These are phyloP conservation scores for Conticribra weissflogii DNA, from an alignment of 108 stramenopile species.

Conservation along the genomic window DNA sequence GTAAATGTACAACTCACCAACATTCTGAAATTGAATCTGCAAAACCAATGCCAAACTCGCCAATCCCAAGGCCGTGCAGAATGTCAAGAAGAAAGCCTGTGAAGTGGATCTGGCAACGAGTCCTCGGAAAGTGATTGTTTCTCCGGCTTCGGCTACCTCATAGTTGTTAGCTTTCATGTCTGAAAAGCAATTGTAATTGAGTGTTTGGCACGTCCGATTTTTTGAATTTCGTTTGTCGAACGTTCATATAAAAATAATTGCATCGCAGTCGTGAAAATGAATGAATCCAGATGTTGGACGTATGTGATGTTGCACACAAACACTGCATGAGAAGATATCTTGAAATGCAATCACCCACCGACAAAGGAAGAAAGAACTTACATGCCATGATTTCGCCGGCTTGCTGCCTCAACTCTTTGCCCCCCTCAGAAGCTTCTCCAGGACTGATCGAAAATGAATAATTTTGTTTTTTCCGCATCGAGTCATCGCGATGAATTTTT, in stretches of 20 bases:
- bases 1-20: constrained; percentile 38
- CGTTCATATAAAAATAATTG: not conserved
- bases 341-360: too few species aligned
- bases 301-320: not conserved
- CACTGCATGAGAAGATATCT: too few species aligned
- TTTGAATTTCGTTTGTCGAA: not conserved
- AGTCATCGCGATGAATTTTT: too few species aligned
- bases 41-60: constrained; percentile 90
- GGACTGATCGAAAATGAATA: constrained; percentile 16
- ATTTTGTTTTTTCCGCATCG: not conserved
- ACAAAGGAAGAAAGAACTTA: constrained; percentile 39
- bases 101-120: constrained; percentile 76
- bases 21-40: constrained; percentile 83
- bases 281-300: not conserved
- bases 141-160: constrained; percentile 89
- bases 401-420: constrained; percentile 74
- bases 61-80: constrained; percentile 89
- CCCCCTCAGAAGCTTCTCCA: constrained; percentile 55
- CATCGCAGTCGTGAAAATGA: too few species aligned
- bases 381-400: constrained; percentile 96
- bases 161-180: constrained; percentile 96
- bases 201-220: not conserved
- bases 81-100: constrained; percentile 92
- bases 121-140: constrained; percentile 92
- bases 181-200: constrained; percentile 8